Evolutionary conservation across 805 yeast species (phyloP).

Genomic region (Zygosaccharomyces bisporus): DNA sequence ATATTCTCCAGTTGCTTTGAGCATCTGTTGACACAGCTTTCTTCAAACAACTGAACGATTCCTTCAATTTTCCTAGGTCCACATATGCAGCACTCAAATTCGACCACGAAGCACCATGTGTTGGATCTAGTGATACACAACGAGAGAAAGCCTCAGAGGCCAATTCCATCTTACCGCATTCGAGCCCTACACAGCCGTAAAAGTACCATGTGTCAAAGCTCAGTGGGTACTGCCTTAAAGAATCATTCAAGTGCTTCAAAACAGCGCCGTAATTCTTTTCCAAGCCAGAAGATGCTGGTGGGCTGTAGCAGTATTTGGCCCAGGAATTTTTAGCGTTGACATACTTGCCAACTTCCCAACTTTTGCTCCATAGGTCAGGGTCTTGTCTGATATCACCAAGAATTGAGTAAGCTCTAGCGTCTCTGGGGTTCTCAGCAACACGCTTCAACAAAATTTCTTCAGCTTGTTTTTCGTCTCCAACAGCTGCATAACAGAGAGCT

Average conservation of each 20-base stretch:
- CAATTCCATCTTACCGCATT: constrained; percentile 59
- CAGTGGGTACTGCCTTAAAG: constrained; percentile 68
- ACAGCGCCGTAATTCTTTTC: constrained; percentile 50
- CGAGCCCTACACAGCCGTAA: constrained; percentile 88
- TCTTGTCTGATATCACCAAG: constrained; percentile 82
- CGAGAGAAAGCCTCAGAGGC: constrained; percentile 92
- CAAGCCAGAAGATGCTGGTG: constrained; percentile 54
- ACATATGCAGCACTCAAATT: constrained; percentile 81
- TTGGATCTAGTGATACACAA: constrained; percentile 80
- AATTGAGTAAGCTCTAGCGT: constrained; percentile 78
- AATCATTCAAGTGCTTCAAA: constrained; percentile 67
- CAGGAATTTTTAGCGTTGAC: constrained; percentile 83
- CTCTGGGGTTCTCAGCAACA: constrained; percentile 56
- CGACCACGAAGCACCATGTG: constrained; percentile 83
- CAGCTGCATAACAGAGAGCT: constrained; percentile 86
- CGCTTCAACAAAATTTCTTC: constrained; percentile 53
- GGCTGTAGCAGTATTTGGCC: constrained; percentile 65
- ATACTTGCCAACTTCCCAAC: constrained; percentile 84
- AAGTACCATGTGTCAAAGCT: constrained; percentile 83
- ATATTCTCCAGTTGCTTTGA: constrained; percentile 79
- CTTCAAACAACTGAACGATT: constrained; percentile 81
- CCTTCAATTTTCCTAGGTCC: constrained; percentile 57
- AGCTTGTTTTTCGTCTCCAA: constrained; percentile 70
- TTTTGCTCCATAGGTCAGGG: constrained; percentile 71
- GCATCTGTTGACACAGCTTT: constrained; percentile 72